Percentiles rank a stretch among this genome's conserved stretches.
These are phyloP conservation scores for Globisporangium perplexum DNA, from an alignment of 352 stramenopile genomes.

Conservation along the genomic window DNA sequence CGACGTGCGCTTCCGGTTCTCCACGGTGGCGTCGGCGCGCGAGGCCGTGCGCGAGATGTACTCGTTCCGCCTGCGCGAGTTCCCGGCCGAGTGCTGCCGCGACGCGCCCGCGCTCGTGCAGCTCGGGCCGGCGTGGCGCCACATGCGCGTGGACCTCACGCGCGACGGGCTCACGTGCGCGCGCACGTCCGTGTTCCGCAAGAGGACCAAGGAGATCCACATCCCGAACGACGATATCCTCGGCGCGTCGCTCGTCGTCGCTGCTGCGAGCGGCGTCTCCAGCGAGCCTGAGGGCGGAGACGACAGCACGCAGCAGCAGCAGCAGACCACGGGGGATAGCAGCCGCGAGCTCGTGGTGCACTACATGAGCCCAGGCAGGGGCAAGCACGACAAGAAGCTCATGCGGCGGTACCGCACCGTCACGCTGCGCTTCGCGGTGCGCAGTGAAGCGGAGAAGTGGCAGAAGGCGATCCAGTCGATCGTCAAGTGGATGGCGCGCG, in stretches of 20 bases:
- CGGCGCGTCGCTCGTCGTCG: constrained; percentile 22
- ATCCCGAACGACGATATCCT: constrained; percentile 57
- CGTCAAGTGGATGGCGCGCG: constrained; percentile 69
- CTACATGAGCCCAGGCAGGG: constrained; percentile 54
- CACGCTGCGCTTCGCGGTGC: constrained; percentile 29
- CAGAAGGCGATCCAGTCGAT: constrained; percentile 39
- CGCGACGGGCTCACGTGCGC: constrained; percentile 50
- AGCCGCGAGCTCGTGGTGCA: constrained; percentile 38
- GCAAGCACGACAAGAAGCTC: constrained; percentile 47
- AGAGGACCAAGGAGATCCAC: constrained; percentile 43
- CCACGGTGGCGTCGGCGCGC: constrained; percentile 43
- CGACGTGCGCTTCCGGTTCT: constrained; percentile 57
- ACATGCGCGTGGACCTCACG: constrained; percentile 40
- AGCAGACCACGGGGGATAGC: not conserved
- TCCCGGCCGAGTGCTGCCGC: constrained; percentile 36
- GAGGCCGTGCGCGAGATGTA: constrained; percentile 73
- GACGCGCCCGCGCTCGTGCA: constrained; percentile 31
- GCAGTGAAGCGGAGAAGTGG: constrained; percentile 23
- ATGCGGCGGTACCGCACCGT: constrained; percentile 45
- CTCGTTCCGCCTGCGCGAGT: constrained; percentile 46
- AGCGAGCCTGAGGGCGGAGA: too few species aligned
- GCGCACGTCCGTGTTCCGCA: constrained; percentile 55
- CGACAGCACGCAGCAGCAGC: too few species aligned
- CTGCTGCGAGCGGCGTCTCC: too few species aligned
- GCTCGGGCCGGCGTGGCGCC: constrained; percentile 42